Base-by-base conservation (phyloP, 257 asterid genomes). In the Ligustrum vulgare region DNA sequence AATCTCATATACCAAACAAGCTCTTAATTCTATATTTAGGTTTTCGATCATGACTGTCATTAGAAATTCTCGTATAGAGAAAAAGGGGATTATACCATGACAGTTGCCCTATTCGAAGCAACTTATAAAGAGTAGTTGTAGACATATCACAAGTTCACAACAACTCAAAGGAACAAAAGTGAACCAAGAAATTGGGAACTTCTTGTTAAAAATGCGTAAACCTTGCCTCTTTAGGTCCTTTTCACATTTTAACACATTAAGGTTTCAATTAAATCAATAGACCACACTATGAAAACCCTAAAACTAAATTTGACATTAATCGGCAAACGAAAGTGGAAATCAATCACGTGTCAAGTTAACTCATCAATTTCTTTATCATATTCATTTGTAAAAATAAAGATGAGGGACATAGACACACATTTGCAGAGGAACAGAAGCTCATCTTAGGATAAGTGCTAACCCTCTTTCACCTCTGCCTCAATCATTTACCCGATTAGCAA, bases 361-460 rank as follows among this genome's bases (percentile, higher is more conserved):
- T 22, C 66, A 58, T 20, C 66, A 15, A 1, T 58, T 49, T 49
- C 58, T 49, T 23, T 20, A 58, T 2, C 33, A 23, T 22, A 20
- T 56, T 56, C 31, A 6, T 2, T 6, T 20, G 31, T n/a, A 47
- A 68, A 79, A 22, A 22, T n/a, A 73, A 15, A 28, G 41, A 60
- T 56, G 54, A 56, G 60, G 77, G 49, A 37, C 73, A 37, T 65
- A 54, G 41, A 60, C 86, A 95, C 99, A 81, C 91, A 93, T 95
- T 95, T 98, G 85, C 99, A 95, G 36, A 95, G 97, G 76, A 95
- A 97, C 91, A 93, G 99, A 80, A 95, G 98, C 86, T 95, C 96
- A 73, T 93, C 98, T 83, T 95, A 98, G 2, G 99, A 84, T 87
- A 95, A 89, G 92, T 95, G 99, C 74, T 93, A 96, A 49, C 98